Conservation (phyloP, 768 basidiomycete genomes). For the Termitomyces sp. region DNA sequence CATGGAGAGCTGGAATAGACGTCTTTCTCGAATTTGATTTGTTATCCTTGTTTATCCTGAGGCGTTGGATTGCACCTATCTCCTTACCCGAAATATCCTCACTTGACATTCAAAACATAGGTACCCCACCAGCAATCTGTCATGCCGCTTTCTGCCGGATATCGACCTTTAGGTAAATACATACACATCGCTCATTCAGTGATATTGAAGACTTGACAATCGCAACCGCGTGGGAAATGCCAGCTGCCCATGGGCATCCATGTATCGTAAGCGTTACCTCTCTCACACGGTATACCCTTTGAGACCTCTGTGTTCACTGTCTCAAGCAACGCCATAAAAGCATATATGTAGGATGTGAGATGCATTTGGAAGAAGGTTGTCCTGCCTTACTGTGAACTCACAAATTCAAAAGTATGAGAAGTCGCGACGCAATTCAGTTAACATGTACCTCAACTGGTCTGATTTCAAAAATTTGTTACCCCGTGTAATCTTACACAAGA, state of each 20-base stretch:
- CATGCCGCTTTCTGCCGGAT: too few species aligned
- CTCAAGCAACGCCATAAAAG: too few species aligned
- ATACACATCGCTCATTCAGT: too few species aligned
- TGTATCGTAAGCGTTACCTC: background rate
- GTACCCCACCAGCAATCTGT: too few species aligned
- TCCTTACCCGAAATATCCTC: too few species aligned
- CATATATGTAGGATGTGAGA: background rate
- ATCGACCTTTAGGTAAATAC: too few species aligned
- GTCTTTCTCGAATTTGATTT: too few species aligned
- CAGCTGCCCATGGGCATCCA: background rate
- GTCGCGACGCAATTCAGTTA: background rate
- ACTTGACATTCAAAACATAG: too few species aligned
- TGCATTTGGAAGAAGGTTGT: background rate
- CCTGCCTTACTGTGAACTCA: too few species aligned
- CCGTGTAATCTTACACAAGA: background rate
- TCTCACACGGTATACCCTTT: background rate
- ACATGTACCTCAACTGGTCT: background rate
- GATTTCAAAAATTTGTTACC: background rate
- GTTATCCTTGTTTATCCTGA: too few species aligned
- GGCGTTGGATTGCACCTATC: too few species aligned
- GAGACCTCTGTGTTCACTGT: background rate
- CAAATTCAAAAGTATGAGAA: background rate
- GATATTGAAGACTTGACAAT: background rate
- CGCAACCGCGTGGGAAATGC: background rate
- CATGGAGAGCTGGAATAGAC: too few species aligned